Evolutionary conservation across 2,329 filamentous ascomycete species (phyloP), one percentile per base, ranked within the genome.

Genomic region (Huntiella decipiens): DNA sequence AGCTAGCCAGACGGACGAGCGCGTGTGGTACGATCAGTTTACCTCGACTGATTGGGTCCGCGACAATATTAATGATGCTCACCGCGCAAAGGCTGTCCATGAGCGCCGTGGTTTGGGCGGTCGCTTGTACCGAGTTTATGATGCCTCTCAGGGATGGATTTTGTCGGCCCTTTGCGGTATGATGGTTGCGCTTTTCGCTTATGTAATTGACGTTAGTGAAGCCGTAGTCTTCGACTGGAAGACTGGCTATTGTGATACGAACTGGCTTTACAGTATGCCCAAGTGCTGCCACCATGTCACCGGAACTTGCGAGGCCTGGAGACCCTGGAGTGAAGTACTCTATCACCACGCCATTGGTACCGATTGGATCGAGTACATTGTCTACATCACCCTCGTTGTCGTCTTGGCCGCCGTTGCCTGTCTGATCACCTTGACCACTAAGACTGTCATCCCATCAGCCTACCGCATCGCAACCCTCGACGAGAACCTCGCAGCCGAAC

Each of bases 1-100:
- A 32, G 78, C 75, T 4, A 62, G 81, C 7, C 79, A 76, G 54
- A 66, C 79, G 43, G 83, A 95, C 56, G 86, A 96, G 54, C 78
- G 91, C 50, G 82, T 92, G 7, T 96, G 91, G 91, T 96, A 96
- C 63, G 91, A 98, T 65, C 91, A 98, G 62, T 94, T 94, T 57
- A 94, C 86, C 4, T 93, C 84, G 5, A 95, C 85, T 46, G 88
- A 98, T 60, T 98, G 91, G 91, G 87, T 98, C 1, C 88, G 94
- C 58, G 91, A 98, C 61, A 87, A 82, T 59, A 95, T 98, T 54
- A 84, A 86, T 56, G 91, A 96, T 62, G 85, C 87, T 7, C 84
- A 86, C 55, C 82, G 91, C 19, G 77, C 92, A 43, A 91, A 92
- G 59, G 78, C 78, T 45, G 69, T 98, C 35, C 76, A 85, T 43